Conservation (phyloP, 169 alveolate genomes). For the Plasmodium ovale region DNA sequence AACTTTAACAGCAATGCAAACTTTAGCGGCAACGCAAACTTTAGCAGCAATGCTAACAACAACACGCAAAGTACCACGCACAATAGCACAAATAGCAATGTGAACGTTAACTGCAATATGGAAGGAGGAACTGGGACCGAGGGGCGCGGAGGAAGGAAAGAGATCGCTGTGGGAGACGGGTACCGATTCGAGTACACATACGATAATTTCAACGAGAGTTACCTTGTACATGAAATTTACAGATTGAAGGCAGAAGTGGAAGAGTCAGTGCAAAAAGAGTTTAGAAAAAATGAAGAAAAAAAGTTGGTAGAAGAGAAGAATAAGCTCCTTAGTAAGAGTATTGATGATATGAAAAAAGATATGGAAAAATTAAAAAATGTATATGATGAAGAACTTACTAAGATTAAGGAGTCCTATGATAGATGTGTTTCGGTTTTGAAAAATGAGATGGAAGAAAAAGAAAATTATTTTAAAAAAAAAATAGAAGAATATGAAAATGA, state of each 20-base stretch:
- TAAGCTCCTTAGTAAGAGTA: conserved; percentile 17
- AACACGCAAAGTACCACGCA: too few relatives aligned
- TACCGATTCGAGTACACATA: neutral
- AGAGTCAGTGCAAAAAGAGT: conserved; percentile 35
- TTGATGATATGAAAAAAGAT: conserved; percentile 47
- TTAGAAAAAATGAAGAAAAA: conserved; percentile 29
- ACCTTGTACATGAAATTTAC: conserved; percentile 19
- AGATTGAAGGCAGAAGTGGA: conserved; percentile 47
- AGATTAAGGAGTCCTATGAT: conserved; percentile 55
- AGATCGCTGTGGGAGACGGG: too few relatives aligned
- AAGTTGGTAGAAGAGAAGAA: conserved; percentile 22
- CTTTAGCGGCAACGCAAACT: neutral
- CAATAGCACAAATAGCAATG: too few relatives aligned
- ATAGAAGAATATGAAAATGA: conserved; percentile 22
- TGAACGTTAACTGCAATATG: too few relatives aligned
- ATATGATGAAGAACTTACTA: conserved; percentile 47
- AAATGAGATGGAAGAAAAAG: conserved; percentile 39
- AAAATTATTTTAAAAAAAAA: conserved; percentile 40
- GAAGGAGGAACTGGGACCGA: too few relatives aligned
- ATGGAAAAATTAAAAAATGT: conserved; percentile 53
- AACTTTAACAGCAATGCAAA: neutral
- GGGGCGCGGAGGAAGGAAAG: too few relatives aligned
- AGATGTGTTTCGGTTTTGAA: conserved; percentile 20
- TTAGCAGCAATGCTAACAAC: too few relatives aligned
- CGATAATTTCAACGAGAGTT: conserved; percentile 1